Percentiles rank a stretch among this genome's conserved stretches.
Conservation (phyloP, 1,284 basidiomycete species). For the Ustilago shanxiensis region DNA sequence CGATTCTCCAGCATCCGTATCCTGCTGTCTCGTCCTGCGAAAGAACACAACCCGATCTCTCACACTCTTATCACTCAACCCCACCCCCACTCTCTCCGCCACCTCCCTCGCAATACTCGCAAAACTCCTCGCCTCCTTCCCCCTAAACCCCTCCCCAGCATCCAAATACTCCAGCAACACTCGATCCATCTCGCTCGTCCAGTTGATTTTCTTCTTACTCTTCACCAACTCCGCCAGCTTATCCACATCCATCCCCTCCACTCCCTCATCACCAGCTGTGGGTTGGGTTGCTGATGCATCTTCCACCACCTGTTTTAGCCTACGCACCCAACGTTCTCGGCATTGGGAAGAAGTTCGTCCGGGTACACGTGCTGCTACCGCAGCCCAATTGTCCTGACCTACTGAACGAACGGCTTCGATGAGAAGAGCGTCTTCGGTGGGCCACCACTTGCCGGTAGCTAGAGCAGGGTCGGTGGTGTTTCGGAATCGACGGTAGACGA, state of each 20-base stretch:
- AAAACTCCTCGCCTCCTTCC: constrained; percentile 22
- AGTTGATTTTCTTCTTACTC: constrained; percentile 18
- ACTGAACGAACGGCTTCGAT: constrained; percentile 20
- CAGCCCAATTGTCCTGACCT: constrained; percentile 34
- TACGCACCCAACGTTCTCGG: constrained; percentile 37
- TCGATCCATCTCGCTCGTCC: constrained; percentile 36
- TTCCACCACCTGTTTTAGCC: constrained; percentile 28
- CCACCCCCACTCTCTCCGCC: constrained; percentile 5
- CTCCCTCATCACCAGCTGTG: background rate
- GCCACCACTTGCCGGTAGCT: constrained; percentile 34
- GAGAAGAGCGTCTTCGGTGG: constrained; percentile 30
- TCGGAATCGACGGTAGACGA: constrained; percentile 37
- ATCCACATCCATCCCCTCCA: constrained; percentile 4
- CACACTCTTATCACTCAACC: constrained; percentile 28
- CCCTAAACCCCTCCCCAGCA: constrained; percentile 3
- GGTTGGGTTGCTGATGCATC: background rate
- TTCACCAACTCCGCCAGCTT: constrained; percentile 8
- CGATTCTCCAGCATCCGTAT: background rate
- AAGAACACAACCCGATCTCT: constrained; percentile 21
- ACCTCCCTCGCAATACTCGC: constrained; percentile 21
- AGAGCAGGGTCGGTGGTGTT: constrained; percentile 42
- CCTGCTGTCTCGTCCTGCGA: background rate
- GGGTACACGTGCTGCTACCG: constrained; percentile 25
- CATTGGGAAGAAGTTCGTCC: constrained; percentile 45
- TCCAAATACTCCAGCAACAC: constrained; percentile 23